Base-by-base conservation (phyloP, 768 basidiomycete species). In the Kwoniella sp. region DNA sequence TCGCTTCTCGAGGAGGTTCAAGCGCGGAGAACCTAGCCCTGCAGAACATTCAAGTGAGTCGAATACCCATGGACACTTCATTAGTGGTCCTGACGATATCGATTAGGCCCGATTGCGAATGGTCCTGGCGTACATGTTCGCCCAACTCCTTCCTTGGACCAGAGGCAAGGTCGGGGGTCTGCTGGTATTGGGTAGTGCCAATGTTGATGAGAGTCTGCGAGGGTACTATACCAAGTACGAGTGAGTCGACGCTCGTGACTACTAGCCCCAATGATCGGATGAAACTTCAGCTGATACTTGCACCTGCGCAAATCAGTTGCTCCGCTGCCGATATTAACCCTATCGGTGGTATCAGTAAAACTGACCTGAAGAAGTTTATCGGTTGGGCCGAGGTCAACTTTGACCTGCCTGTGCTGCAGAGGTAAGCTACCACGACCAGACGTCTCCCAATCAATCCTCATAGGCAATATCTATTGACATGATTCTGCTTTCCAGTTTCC, bases 151-250 rank as follows among this genome's bases (percentile, higher is more conserved):
- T 31, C 95, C 93, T 2, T 97, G 91, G 89, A 91, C 89, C 0
- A 84, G 94, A 66, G 92, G 93, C 0, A 86, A 86, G 74, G 80
- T 81, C 45, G 96, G 96, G 0, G 92, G 92, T 5, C 81, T 99
- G 37, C 87, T 98, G 26, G 96, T 98, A 0, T 85, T 98, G n/a
- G 96, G 96, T 1, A 94, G 92, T 69, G 94, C 96, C 20, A 98
- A 98, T 75, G 96, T 99, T 1, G 96, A 99, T 74, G 96, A 98
- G 83, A 95, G 94, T 83, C 85, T 98, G 62, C 87, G 96, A 58
- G 96, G 96, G 5, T 99, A 98, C 80, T 83, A 96, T 65, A 99
- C 96, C 0, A 98, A 99, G 82, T 98, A 98, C 78, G 96, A 99
- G 79, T 98, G 90, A 65, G 78, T 67, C 31, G 11, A 4, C n/a